phyloP scores from a whole-genome alignment of 2,329 filamentous ascomycete genomes.

The Aspergillus ibericus region DNA sequence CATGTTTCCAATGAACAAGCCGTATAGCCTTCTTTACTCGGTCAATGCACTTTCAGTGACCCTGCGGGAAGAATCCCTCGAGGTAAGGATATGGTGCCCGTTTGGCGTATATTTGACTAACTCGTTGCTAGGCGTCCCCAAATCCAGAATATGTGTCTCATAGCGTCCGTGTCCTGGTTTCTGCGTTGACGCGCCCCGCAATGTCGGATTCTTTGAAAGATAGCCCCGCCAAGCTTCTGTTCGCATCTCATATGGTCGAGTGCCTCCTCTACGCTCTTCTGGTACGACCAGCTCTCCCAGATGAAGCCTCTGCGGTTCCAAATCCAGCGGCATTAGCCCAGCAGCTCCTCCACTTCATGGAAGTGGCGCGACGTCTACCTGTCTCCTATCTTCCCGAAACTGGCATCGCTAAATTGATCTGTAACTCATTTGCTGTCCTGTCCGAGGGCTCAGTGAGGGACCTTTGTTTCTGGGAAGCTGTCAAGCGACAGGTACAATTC shows the following conservation, averaged over 20 bases:
- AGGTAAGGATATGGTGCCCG: conserved; percentile 21
- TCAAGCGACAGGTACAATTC: conserved; percentile 40
- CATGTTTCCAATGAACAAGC: conserved; percentile 67
- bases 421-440: conserved; percentile 48
- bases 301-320: conserved; percentile 30
- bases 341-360: conserved; percentile 38
- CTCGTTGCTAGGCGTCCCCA: conserved; percentile 29
- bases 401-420: conserved; percentile 39
- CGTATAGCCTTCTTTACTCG: conserved; percentile 73
- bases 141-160: conserved; percentile 42
- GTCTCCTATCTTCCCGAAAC: conserved; percentile 15
- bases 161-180: conserved; percentile 56
- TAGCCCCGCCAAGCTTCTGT: conserved; percentile 49
- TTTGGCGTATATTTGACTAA: conserved; percentile 13
- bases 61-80: conserved; percentile 50
- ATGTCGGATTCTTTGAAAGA: conserved; percentile 50
- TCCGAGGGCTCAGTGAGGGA: conserved; percentile 52
- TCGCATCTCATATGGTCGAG: conserved; percentile 58
- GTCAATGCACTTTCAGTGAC: conserved; percentile 66
- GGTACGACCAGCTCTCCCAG: conserved; percentile 29
- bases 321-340: conserved; percentile 39
- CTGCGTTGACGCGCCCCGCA: conserved; percentile 60
- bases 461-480: conserved; percentile 46
- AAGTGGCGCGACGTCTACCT: conserved; percentile 23
- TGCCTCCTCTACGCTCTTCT: conserved; percentile 57